Evolutionary conservation across 2,329 filamentous ascomycete species (phyloP), one percentile per base, ranked within the genome.

Genomic region (Ceratocystis eucalypticola): DNA sequence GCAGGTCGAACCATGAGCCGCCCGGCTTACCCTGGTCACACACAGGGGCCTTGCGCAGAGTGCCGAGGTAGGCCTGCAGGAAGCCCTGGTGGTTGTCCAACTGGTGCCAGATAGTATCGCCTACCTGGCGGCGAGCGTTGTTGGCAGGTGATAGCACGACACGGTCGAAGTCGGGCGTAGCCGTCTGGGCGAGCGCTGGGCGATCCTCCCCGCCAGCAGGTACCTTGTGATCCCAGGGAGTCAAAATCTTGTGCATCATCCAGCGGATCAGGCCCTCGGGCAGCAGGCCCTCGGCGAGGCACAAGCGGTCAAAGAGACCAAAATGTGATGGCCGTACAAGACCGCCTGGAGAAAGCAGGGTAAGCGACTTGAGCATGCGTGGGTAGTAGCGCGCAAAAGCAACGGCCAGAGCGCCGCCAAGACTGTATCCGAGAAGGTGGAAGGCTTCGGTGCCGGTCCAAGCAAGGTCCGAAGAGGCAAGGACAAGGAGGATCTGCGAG

Each of bases 401-500:
- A 8, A 84, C 85, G 0, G 83, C 81, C 50, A 95, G 82, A 15
- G 87, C 88, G 45, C 90, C 91, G 59, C 91, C 90, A 0, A 96
- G 79, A 0, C 88, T 91, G 74, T 94, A 95, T 1, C 90, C 91
- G 2, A 91, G 76, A 5, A 95, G 76, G 68, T 85, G 83, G 74
- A 94, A 93, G 64, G 79, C 80, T 6, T 77, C 76, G 64, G 77
- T 76, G 37, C 76, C 73, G 2, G 75, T 76, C 86, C 85, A 89
- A 0, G 79, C 67, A 2, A 87, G 72, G 0, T 76, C 74, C 0
- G 86, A 89, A 1, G 86, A 88, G 0, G 82, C 78, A n/a, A 89
- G 76, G 7, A 81, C 84, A 10, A 88, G 77, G 44, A 88, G 75
- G 45, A 90, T 83, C 73, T 89, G 84, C 0, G 82, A 79, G 2